Conservation (phyloP, 2,329 filamentous ascomycete species). For the Colletotrichum coccodes region DNA sequence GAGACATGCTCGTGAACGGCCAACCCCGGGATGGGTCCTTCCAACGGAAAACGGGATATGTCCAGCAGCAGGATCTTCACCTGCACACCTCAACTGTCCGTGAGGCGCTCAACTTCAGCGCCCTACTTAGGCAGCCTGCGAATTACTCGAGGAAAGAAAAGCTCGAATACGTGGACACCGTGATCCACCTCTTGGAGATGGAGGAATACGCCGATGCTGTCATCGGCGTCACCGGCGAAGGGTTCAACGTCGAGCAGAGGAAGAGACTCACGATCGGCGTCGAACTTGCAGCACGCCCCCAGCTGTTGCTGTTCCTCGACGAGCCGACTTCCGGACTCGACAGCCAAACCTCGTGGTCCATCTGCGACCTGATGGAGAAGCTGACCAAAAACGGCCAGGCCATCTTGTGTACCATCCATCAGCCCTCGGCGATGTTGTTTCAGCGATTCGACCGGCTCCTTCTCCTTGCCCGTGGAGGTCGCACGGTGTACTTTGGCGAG, state of each 20-base stretch:
- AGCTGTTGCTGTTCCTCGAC: constrained; percentile 80
- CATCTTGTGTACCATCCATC: constrained; percentile 41
- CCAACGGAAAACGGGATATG: constrained; percentile 75
- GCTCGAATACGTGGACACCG: constrained; percentile 40
- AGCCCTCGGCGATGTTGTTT: constrained; percentile 34
- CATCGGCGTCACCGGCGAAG: constrained; percentile 73
- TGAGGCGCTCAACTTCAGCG: constrained; percentile 74
- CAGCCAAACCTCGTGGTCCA: constrained; percentile 80
- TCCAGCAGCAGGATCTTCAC: constrained; percentile 69
- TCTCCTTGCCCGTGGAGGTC: constrained; percentile 34
- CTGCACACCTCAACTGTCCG: constrained; percentile 54
- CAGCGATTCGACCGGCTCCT: constrained; percentile 34
- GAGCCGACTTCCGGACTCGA: constrained; percentile 83
- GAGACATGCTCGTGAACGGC: constrained; percentile 75
- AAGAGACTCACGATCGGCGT: constrained; percentile 79
- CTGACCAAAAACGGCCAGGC: constrained; percentile 61
- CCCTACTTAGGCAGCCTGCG: constrained; percentile 73
- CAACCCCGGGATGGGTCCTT: constrained; percentile 70
- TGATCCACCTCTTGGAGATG: constrained; percentile 47
- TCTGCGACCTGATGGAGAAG: constrained; percentile 76
- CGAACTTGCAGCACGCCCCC: constrained; percentile 79
- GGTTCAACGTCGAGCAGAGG: constrained; percentile 52
- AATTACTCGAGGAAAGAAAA: constrained; percentile 52
- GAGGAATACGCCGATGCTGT: constrained; percentile 76
- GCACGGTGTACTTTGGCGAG: constrained; percentile 64